These are phyloP conservation scores for Candida broadrunensis DNA, from an alignment of 805 yeast species.

Conservation along the genomic window DNA sequence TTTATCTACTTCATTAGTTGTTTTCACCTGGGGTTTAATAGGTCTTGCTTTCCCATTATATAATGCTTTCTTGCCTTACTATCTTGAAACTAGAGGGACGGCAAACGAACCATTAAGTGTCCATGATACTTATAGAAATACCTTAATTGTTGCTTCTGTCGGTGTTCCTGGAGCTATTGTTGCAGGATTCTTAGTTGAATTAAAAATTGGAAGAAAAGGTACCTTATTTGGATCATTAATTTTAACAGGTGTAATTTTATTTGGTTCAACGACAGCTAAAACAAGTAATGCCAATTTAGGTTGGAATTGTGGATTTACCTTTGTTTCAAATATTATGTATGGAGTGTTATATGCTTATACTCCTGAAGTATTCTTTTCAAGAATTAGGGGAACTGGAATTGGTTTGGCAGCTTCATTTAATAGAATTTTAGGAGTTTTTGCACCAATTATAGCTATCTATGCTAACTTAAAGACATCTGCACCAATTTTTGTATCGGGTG, in stretches of 20 bases:
- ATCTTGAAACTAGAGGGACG: conserved; percentile 41
- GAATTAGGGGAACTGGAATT: conserved; percentile 53
- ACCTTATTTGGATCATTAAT: conserved; percentile 51
- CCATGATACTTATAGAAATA: conserved; percentile 28
- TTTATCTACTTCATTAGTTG: conserved; percentile 39
- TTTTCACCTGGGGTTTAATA: conserved; percentile 52
- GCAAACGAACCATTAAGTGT: conserved; percentile 26
- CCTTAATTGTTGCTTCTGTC: conserved; percentile 27
- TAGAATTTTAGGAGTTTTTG: conserved; percentile 53
- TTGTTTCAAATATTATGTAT: conserved; percentile 52
- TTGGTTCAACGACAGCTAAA: conserved; percentile 62
- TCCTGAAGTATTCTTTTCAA: conserved; percentile 58
- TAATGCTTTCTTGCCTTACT: conserved; percentile 53
- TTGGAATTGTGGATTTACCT: conserved; percentile 47
- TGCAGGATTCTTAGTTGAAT: conserved; percentile 30
- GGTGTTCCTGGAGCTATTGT: conserved; percentile 33
- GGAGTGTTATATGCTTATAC: conserved; percentile 64
- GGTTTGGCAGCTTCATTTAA: conserved; percentile 56
- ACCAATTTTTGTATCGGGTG: conserved; percentile 63
- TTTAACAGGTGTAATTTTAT: conserved; percentile 54
- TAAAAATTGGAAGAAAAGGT: conserved; percentile 53
- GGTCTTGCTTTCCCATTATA: conserved; percentile 60
- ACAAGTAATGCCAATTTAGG: conserved; percentile 43
- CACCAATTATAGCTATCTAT: conserved; percentile 55
- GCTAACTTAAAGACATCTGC: conserved; percentile 54